Evolutionary conservation across 208 protist genomes (phyloP).

Genomic region (Leishmania lainsoni): DNA sequence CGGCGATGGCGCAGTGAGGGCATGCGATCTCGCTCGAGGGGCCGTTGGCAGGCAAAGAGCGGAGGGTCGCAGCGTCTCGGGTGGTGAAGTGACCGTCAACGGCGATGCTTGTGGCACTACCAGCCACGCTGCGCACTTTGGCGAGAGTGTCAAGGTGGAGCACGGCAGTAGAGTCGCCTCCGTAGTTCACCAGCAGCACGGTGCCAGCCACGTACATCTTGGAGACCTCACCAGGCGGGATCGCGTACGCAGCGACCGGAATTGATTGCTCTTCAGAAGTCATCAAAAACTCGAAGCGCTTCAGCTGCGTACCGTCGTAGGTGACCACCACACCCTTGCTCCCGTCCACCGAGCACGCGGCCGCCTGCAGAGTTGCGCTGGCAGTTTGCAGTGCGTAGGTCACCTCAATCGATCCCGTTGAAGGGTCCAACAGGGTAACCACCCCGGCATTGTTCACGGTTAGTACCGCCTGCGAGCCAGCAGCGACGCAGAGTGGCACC

Average conservation of each 20-base stretch:
- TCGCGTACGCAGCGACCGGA: constrained; percentile 4
- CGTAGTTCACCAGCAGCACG: constrained; percentile 24
- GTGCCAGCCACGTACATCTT: constrained; percentile 25
- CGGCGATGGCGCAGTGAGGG: constrained; percentile 26
- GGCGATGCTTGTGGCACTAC: constrained; percentile 27
- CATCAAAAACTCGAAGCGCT: constrained; percentile 45
- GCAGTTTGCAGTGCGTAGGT: constrained; percentile 39
- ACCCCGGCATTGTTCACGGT: constrained; percentile 52
- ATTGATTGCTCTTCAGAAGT: constrained; percentile 43
- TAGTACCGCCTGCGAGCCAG: constrained; percentile 33
- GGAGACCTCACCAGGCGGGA: constrained; percentile 5
- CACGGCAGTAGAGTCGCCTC: constrained; percentile 12
- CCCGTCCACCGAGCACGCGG: constrained; percentile 43
- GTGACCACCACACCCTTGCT: constrained; percentile 35
- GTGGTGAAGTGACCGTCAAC: constrained; percentile 37
- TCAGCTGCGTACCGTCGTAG: constrained; percentile 27
- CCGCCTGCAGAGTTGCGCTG: constrained; percentile 15
- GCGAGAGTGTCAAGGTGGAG: constrained; percentile 21
- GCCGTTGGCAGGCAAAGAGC: constrained; percentile 16
- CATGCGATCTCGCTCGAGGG: constrained; percentile 16
- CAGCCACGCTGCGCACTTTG: constrained; percentile 15
- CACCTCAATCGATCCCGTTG: constrained; percentile 56
- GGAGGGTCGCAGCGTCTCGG: constrained; percentile 17
- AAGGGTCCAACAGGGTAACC: constrained; percentile 51
- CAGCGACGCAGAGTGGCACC: constrained; percentile 56